Base-by-base conservation (phyloP, 2,329 filamentous ascomycete genomes). In the Verticillium isaacii region DNA sequence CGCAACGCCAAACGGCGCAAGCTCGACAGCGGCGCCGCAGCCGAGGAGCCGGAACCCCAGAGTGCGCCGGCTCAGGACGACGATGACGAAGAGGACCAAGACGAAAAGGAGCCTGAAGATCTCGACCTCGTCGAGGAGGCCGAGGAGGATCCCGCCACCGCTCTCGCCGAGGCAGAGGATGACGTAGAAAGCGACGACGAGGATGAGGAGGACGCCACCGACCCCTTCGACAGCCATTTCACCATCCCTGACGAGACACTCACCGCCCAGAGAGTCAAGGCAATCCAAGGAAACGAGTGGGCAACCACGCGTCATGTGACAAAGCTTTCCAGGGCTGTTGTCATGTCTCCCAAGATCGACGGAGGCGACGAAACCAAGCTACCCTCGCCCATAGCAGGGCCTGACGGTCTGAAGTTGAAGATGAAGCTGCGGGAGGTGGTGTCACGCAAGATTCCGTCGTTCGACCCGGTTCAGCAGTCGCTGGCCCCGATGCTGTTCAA, bases 211-310 rank as follows among this genome's bases (percentile, higher is more conserved):
- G 80, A 86, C 65, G 73, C 78, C 32, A 76, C 74, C 1, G 91
- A 96, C 72, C 89, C 92, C 0, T 97, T 96, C 70, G 90, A 95
- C 65, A 77, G 80, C 8, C 94, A 97, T 75, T 96, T 96, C 72
- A 85, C 86, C 37, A 81, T 81, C 52, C 86, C 88, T 0, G 84
- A 93, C 56, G 85, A 90, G 57, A 80, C 82, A 6, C 75, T 83
- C 52, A 76, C 92, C 8, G 77, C 82, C 1, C 76, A 77, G 66
- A 84, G 78, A n/a, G 69, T 89, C 8, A 77, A 79, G 60, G 78
- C 80, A 0, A 74, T 84, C 32, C 75, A 84, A 63, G 74, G 78
- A 6, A 78, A 78, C 15, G 74, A 82, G 29, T 89, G 85, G 81
- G 69, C 76, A 3, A 80, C 77, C 5, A 79, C 79, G 58, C 82